These are phyloP conservation scores for Hypoxylon fragiforme DNA, from an alignment of 495 filamentous ascomycete species.

Conservation along the genomic window DNA sequence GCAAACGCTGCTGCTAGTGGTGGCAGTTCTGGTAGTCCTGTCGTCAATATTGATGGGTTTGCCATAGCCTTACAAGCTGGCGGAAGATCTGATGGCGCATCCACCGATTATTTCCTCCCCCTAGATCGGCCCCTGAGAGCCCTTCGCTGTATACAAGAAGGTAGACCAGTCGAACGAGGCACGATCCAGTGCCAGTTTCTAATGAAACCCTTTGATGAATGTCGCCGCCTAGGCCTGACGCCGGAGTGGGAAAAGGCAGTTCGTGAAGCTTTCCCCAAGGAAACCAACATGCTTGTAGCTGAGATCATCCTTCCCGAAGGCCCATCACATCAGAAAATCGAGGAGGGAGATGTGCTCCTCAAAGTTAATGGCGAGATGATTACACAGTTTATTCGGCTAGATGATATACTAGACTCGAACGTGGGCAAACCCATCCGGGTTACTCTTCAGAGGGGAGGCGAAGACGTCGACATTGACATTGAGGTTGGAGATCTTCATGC, in stretches of 20 bases:
- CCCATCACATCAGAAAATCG: constrained; percentile 78
- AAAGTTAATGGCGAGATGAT: constrained; percentile 93
- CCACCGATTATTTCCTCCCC: constrained; percentile 97
- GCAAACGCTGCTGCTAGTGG: constrained; percentile 95
- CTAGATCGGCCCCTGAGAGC: constrained; percentile 87
- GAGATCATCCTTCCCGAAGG: constrained; percentile 93
- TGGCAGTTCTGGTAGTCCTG: constrained; percentile 94
- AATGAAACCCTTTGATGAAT: constrained; percentile 96
- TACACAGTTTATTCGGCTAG: constrained; percentile 91
- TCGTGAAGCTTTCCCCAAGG: constrained; percentile 80
- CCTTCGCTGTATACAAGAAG: constrained; percentile 78
- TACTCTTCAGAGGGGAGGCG: constrained; percentile 82
- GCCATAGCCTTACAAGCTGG: constrained; percentile 94
- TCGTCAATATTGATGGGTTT: constrained; percentile 92
- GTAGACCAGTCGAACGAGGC: constrained; percentile 74
- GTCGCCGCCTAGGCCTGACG: constrained; percentile 82
- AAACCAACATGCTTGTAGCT: constrained; percentile 95
- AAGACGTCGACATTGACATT: constrained; percentile 84
- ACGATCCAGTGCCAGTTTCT: constrained; percentile 99
- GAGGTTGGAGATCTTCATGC: constrained; percentile 87
- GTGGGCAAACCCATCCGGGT: constrained; percentile 76
- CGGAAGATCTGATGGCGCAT: constrained; percentile 88
- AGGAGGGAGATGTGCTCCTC: constrained; percentile 94
- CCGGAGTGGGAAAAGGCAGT: constrained; percentile 84
- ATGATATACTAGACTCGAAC: constrained; percentile 87